These are phyloP conservation scores for Saxophila tyrrhenica DNA, from an alignment of 495 filamentous ascomycete genomes.

Conservation along the genomic window DNA sequence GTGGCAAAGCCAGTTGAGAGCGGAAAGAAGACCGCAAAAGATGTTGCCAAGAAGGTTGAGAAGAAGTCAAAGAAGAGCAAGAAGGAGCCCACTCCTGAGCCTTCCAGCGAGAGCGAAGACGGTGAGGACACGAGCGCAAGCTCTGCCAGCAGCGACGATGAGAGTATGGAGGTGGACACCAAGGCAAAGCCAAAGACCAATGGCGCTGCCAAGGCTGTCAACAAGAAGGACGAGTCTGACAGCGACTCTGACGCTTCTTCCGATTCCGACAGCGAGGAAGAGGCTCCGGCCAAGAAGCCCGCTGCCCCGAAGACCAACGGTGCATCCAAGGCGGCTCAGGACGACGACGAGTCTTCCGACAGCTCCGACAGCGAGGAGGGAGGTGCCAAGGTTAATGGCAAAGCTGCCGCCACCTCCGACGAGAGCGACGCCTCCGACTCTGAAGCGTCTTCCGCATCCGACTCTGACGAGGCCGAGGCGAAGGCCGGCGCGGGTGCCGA, in stretches of 20 bases:
- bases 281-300: no score
- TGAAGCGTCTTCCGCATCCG: conserved; percentile 6
- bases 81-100: conserved; percentile 38
- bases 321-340: conserved; percentile 24
- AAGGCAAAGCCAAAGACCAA: conserved; percentile 22
- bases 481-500: conserved; percentile 1
- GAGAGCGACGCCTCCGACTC: conserved; percentile 7
- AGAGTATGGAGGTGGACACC: conserved; percentile 20
- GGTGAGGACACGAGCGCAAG: conserved; percentile 10
- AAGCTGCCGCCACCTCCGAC: conserved; percentile 18
- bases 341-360: conserved; percentile 19
- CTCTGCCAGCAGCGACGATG: conserved; percentile 29
- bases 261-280: conserved; percentile 24
- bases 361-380: conserved; percentile 27
- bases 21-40: conserved; percentile 30
- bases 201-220: conserved; percentile 27
- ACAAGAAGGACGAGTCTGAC: conserved; percentile 19
- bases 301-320: background rate
- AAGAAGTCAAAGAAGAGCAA: conserved; percentile 34
- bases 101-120: conserved; percentile 24
- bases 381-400: conserved; percentile 29
- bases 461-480: conserved; percentile 1
- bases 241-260: conserved; percentile 26
- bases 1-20: conserved; percentile 33
- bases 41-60: conserved; percentile 25